Evolutionary conservation across 2,329 filamentous ascomycete genomes (phyloP).

Genomic region (Parascedosporium putredinis): DNA sequence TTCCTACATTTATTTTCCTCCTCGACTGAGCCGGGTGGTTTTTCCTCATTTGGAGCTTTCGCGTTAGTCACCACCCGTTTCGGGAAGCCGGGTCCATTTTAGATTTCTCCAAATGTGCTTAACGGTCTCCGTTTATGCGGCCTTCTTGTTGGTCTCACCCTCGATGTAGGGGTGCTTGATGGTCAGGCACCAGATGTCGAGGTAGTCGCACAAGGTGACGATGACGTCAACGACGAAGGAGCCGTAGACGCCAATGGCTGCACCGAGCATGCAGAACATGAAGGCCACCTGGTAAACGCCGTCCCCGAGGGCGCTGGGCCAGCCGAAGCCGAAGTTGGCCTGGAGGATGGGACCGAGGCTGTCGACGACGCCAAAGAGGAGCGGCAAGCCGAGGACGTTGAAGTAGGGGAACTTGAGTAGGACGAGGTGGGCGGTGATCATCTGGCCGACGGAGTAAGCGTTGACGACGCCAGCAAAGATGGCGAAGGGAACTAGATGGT

Average conservation of each 20-base stretch:
- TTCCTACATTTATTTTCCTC: no score
- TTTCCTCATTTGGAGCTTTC: no score
- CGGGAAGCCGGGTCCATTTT: not conserved
- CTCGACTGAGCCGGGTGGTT: no score
- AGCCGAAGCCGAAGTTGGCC: slow-evolving; percentile 50
- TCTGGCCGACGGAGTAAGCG: slow-evolving; percentile 88
- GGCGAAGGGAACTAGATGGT: slow-evolving; percentile 80
- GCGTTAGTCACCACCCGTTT: not conserved
- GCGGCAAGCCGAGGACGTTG: slow-evolving; percentile 72
- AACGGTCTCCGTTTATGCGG: slow-evolving; percentile 18
- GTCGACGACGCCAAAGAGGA: slow-evolving; percentile 71
- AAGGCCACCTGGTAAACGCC: slow-evolving; percentile 85
- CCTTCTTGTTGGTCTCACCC: slow-evolving; percentile 29
- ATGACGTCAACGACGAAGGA: slow-evolving; percentile 97
- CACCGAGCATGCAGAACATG: slow-evolving; percentile 77
- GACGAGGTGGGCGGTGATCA: slow-evolving; percentile 89
- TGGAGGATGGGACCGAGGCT: slow-evolving; percentile 62
- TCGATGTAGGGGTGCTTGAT: slow-evolving; percentile 74
- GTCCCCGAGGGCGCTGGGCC: slow-evolving; percentile 65
- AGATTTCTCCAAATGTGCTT: no score
- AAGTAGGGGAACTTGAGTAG: slow-evolving; percentile 81
- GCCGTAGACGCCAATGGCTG: slow-evolving; percentile 83
- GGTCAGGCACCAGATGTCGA: slow-evolving; percentile 96
- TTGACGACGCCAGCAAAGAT: slow-evolving; percentile 86
- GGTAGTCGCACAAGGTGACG: slow-evolving; percentile 92